phyloP scores from a whole-genome alignment of 2,329 filamentous ascomycete species.

The Neonectria hederae region DNA sequence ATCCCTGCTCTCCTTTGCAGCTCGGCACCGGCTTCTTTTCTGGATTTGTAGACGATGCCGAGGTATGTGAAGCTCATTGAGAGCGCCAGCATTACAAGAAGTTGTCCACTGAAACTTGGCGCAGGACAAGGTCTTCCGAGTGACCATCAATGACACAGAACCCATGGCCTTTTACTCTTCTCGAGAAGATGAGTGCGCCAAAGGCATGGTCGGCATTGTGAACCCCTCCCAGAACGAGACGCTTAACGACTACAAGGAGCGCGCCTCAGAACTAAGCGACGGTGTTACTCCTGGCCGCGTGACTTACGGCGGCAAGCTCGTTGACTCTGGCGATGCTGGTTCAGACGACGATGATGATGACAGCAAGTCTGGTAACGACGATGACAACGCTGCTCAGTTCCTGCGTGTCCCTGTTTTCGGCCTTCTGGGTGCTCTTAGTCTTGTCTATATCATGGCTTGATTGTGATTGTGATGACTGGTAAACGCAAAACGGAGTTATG shows the following conservation, averaged over 20 bases:
- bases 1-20: constrained; percentile 48
- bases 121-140: constrained; percentile 49
- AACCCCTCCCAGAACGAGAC: constrained; percentile 46
- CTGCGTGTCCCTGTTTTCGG: neutral
- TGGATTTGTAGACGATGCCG: constrained; percentile 46
- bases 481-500: neutral
- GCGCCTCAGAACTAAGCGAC: constrained; percentile 40
- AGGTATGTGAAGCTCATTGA: constrained; percentile 39
- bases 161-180: constrained; percentile 53
- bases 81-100: neutral
- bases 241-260: constrained; percentile 45
- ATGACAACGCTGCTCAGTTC: neutral
- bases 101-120: neutral
- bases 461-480: neutral
- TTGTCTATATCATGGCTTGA: neutral
- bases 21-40: constrained; percentile 51
- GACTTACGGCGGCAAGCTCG: constrained; percentile 45
- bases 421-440: neutral
- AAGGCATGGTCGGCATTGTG: constrained; percentile 53
- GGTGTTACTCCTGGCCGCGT: constrained; percentile 41
- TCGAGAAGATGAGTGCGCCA: constrained; percentile 48
- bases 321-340: constrained; percentile 34
- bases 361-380: constrained; percentile 11
- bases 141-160: constrained; percentile 46
- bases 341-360: constrained; percentile 18